Evolutionary conservation across 2,329 filamentous ascomycete species (phyloP).

Genomic region (Ilyonectria mors-panacis): DNA sequence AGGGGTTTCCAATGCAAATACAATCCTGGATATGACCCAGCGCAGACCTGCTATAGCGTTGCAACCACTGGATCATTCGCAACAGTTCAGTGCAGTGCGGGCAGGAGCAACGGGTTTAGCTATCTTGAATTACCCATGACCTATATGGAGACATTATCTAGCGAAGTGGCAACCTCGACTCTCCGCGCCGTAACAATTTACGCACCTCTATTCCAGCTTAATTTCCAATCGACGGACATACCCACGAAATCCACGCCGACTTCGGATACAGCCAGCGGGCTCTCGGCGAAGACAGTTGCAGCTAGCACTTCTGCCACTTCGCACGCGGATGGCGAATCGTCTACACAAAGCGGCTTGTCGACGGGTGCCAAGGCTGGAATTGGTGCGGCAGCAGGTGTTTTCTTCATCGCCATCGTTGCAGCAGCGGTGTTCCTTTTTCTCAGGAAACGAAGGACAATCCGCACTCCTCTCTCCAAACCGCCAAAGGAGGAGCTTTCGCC

Average conservation of each 20-base stretch:
- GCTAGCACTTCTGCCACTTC: neutral
- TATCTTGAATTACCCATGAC: constrained; percentile 35
- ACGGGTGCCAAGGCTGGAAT: constrained; percentile 39
- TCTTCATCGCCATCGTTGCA: constrained; percentile 27
- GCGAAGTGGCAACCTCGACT: constrained; percentile 6
- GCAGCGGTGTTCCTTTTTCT: constrained; percentile 16
- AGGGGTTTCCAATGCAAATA: constrained; percentile 27
- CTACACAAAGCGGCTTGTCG: constrained; percentile 24
- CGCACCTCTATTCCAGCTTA: constrained; percentile 53
- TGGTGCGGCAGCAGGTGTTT: constrained; percentile 26
- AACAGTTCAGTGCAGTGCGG: constrained; percentile 39
- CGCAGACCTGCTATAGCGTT: constrained; percentile 30
- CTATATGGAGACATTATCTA: constrained; percentile 13
- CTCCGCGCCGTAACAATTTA: constrained; percentile 34
- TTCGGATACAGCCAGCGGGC: neutral
- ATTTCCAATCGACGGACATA: constrained; percentile 43
- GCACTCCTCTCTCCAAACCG: no score
- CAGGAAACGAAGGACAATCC: neutral
- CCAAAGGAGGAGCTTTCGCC: no score
- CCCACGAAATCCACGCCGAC: constrained; percentile 2
- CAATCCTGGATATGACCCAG: constrained; percentile 3
- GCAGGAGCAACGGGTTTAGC: constrained; percentile 34
- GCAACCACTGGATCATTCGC: constrained; percentile 35
- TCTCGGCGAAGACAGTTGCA: neutral
- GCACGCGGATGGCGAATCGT: neutral